Percentiles rank a stretch among this genome's conserved stretches.
These are phyloP conservation scores for barrel medic (Medicago truncatula) DNA, from an alignment of 306 rosid genomes.

Conservation along the genomic window MtrunA17r5.0-ANR NC_053047.1:39671501-39672000, in stretches of 20 bases:
- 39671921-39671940: too few relatives aligned
- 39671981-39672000: too few relatives aligned
- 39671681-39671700: conserved; percentile 33
- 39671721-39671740: conserved; percentile 73
- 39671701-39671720: conserved; percentile 40
- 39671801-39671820: neutral
- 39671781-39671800: neutral
- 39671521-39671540: neutral
- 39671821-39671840: neutral
- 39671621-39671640: conserved; percentile 5
- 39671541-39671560: conserved; percentile 28
- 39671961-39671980: too few relatives aligned
- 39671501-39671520: neutral
- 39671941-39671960: too few relatives aligned
- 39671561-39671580: conserved; percentile 44
- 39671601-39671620: conserved; percentile 8
- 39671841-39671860: too few relatives aligned
- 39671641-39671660: conserved; percentile 76
- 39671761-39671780: conserved; percentile 57
- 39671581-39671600: conserved; percentile 20
- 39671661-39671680: conserved; percentile 47
- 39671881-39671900: too few relatives aligned
- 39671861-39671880: too few relatives aligned
- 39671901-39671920: too few relatives aligned
- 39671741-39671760: conserved; percentile 93